Evolutionary conservation across 2,329 filamentous ascomycete genomes (phyloP), one percentile per base, ranked within the genome.

Genomic region (Colletotrichum viniferum): DNA sequence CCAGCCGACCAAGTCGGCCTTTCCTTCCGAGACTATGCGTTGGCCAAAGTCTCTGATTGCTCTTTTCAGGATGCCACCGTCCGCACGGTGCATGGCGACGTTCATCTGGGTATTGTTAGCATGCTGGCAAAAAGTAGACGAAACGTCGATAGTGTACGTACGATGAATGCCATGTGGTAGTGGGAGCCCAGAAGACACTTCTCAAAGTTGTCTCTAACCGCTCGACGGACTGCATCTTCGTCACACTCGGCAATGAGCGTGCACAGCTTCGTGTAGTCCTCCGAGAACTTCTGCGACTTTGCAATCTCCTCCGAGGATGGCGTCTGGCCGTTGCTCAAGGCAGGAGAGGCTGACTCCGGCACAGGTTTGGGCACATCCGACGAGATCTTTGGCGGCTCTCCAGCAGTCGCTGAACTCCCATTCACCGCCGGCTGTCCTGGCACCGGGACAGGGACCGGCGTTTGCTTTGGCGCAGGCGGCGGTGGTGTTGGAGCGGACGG

Each of bases 111-210:
- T 3, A 10, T 6, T 3, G 74, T 85, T 74, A 85, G 82, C 30
- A 36, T n/a, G 12, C 36, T 13, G 3, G 16, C 18, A 28, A 32
- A 32, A 61, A 5, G 3, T 18, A n/a, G 58, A 43, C 26, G 26
- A 26, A 26, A 5, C 4, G 4, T 26, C 26, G 26, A 26, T 26
- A 5, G 26, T 26, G 5, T 21, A 86, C 88, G 84, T 80, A 91
- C 89, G 69, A 91, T 72, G 76, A 91, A 91, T 3, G 86, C 85
- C 56, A 86, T 83, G 75, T 91, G 89, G 73, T 88, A 90, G 13
- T 89, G 86, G 5, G 87, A 88, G 12, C 89, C 89, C 5, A 87
- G 70, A 4, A 90, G 76, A 21, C 86, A 86, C 77, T 87, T 89
- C 56, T 88, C 82, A 87, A 88, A 90, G 70, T 87, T 84, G 76